Evolutionary conservation across 371 early-diverging fungal genomes (phyloP).

Genomic region (Haplosporangium sp.): DNA sequence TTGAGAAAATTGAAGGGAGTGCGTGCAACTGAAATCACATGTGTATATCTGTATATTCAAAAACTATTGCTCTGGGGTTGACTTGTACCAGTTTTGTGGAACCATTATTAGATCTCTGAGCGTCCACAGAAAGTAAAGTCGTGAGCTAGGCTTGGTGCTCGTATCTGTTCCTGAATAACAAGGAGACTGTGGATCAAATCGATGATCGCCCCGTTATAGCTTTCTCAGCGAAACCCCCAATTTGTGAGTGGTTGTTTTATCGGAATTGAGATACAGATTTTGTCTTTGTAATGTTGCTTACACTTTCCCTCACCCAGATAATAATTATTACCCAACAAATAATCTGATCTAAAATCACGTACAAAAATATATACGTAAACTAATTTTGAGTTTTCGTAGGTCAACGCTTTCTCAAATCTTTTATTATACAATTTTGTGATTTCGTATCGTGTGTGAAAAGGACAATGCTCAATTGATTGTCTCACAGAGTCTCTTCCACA

Average conservation of each 20-base stretch:
- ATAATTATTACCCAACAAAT: conserved; percentile 4
- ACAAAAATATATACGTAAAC: background rate
- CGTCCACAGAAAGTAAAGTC: background rate
- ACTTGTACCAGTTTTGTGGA: background rate
- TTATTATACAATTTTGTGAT: background rate
- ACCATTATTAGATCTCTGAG: background rate
- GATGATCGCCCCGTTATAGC: background rate
- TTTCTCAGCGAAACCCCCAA: background rate
- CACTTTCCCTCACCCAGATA: background rate
- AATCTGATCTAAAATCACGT: background rate
- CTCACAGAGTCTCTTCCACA: conserved; percentile 43
- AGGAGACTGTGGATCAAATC: conserved; percentile 9
- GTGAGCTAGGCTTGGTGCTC: background rate
- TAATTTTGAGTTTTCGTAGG: no score
- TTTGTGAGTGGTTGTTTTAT: background rate
- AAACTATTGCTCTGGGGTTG: background rate
- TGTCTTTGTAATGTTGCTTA: conserved; percentile 1
- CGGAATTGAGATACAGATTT: background rate
- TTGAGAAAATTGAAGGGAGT: no score
- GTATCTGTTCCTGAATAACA: background rate
- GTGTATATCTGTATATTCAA: background rate
- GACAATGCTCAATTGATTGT: background rate
- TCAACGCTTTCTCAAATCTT: no score
- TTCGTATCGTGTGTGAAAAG: background rate
- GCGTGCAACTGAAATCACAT: background rate